Evolutionary conservation across 768 basidiomycete genomes (phyloP), one percentile per base, ranked within the genome.

Genomic region (Pleurotus platypus): DNA sequence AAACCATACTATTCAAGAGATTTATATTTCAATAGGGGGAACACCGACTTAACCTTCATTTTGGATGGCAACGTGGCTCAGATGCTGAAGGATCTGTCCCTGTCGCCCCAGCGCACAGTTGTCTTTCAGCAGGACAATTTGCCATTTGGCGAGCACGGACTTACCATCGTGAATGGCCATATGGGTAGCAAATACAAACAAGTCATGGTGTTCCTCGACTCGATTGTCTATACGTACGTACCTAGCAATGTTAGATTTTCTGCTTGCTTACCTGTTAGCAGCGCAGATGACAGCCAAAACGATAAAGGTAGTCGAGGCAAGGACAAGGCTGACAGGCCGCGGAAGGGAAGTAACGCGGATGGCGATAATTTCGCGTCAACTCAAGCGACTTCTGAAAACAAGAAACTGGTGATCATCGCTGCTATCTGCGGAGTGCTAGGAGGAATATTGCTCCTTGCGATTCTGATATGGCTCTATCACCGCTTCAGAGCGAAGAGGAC

Each of bases 221-320:
- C 51, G 1, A 53, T 53, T 22, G 51, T 53, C 18, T 53, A 53
- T 39, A 53, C 39, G 51, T 53, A 40, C 22, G 51, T 42, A 37
- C 13, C 40, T n/a, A 1, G 22, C 11, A 15, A 6, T 9, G 15
- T 15, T 12, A 26, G 6, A 35, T 12, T n/a, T 13, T 6, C 4
- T 9, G n/a, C 4, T 8, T 27, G 6, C n/a, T 12, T 50, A 15
- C n/a, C 5, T 50, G 42, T 30, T 15, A 16, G 3, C 20, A 50
- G 49, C 16, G 37, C n/a, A 15, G 27, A 50, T n/a, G 49, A 48
- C 24, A 26, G 24, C 24, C 24, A 26, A 5, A 26, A 4, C 5
- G 24, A 26, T 26, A 26, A 26, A 26, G 24, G 24, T 26, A 5
- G 5, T 26, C 24, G 24, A 26, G 24, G 24, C 24, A 26, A 26